A percentile compares a stretch with the other conserved stretches of the same genome.
Evolutionary conservation across 2,329 filamentous ascomycete genomes (phyloP).

Genomic region (Epichloe amarillans): DNA sequence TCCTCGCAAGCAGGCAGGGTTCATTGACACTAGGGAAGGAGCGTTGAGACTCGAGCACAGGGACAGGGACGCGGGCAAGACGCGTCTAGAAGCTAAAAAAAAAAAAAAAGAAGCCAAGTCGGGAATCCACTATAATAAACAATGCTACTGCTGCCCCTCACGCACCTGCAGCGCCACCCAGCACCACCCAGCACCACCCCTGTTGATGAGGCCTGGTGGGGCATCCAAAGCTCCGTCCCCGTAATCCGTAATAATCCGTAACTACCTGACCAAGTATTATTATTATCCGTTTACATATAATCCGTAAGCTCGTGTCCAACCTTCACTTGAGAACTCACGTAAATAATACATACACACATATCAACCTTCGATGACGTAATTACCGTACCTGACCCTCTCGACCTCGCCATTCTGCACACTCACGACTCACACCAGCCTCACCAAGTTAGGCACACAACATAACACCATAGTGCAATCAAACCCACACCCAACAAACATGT

Average conservation of each 20-base stretch:
- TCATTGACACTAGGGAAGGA: background rate
- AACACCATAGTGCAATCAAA: background rate
- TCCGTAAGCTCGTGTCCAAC: too few relatives aligned
- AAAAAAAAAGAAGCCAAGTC: background rate
- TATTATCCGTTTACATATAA: too few relatives aligned
- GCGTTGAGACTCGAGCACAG: background rate
- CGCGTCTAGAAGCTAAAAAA: background rate
- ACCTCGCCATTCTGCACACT: background rate
- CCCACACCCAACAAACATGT: slow-evolving; percentile 21
- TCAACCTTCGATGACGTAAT: too few relatives aligned
- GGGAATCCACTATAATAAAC: slow-evolving; percentile 1
- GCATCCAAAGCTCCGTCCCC: background rate
- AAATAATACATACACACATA: too few relatives aligned
- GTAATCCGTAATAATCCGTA: too few relatives aligned
- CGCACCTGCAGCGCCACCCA: too few relatives aligned
- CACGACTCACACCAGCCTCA: background rate
- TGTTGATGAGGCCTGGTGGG: background rate
- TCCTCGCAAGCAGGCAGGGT: background rate
- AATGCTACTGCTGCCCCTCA: background rate
- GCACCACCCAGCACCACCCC: too few relatives aligned
- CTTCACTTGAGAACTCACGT: too few relatives aligned
- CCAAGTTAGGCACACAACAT: background rate
- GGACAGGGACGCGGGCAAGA: background rate
- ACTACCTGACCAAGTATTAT: too few relatives aligned
- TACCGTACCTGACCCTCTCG: too few relatives aligned